Evolutionary conservation across 495 filamentous ascomycete genomes (phyloP), one percentile per base, ranked within the genome.

Genomic region (Penicillium chermesinum): DNA sequence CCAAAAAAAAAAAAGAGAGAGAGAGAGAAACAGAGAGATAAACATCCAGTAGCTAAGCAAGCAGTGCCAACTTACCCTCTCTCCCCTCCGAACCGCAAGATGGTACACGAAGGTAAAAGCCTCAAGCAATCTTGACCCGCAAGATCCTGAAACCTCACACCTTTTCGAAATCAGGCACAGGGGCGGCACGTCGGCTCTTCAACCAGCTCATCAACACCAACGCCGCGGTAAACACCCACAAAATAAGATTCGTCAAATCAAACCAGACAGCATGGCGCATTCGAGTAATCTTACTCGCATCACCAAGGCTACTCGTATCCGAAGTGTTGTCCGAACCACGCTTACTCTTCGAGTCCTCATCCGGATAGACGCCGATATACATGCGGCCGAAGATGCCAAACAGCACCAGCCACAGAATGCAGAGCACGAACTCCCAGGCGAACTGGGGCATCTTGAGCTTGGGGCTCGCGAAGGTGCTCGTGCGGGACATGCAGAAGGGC

Each of bases 241-340:
- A 67, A 27, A 85, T 48, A 62, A 85, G 76, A 57, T 84, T 86
- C 17, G 79, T 65, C 41, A 94, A 67, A 65, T 91, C 87, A 17
- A 94, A 67, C 88, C 88, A 95, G 21, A 90, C 87, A 20, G 89
- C 88, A 64, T 84, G 81, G 65, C 89, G 86, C 89, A 95, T 93
- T 22, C 86, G 75, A 54, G 73, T 69, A 41, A 89, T 75, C 56
- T 64, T 65, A 25, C 43, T 15, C 16, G 47, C 52, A 61, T 63
- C 57, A 16, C 54, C 57, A 20, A 59, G 27, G 3, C 7, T 39
- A 8, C 36, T 37, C 42, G 25, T 16, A 2, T n/a, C n/a, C n/a
- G 72, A 14, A 32, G 34, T 41, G 6, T 49, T 53, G 58, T 84
- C 48, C 1, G 32, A 44, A 46, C 27, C 21, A 17, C 39, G 35